These are phyloP conservation scores for Saposhnikovia divaricata DNA, from an alignment of 129 eudicot genomes.

Conservation along the genomic window DNA sequence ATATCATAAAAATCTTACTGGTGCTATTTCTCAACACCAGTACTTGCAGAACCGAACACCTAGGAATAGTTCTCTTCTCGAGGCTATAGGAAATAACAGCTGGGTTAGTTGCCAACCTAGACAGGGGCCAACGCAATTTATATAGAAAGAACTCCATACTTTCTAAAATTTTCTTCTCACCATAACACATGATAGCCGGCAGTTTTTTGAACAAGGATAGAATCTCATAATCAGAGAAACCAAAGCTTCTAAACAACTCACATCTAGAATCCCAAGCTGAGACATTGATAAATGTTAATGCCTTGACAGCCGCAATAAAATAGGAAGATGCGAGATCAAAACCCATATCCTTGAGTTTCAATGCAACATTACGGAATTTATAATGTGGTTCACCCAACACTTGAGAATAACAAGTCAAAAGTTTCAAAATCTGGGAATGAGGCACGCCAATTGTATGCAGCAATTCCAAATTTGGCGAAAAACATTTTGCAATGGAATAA, in stretches of 20 bases:
- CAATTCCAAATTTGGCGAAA: not conserved
- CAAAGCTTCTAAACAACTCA: conserved; percentile 3
- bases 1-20: not conserved
- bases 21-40: not conserved
- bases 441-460: not conserved
- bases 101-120: not conserved
- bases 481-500: not conserved
- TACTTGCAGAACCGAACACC: not conserved
- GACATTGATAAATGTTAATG: not conserved
- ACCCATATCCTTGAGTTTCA: conserved; percentile 12
- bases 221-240: conserved; percentile 15
- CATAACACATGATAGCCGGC: conserved; percentile 1
- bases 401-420: not conserved
- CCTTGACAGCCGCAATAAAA: not conserved
- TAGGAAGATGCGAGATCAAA: not conserved
- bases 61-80: not conserved
- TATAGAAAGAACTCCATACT: conserved; percentile 7
- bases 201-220: not conserved
- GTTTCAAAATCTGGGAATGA: not conserved
- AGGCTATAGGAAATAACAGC: not conserved
- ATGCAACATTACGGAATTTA: not conserved
- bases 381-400: not conserved
- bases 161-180: conserved; percentile 2
- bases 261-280: conserved; percentile 10
- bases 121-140: not conserved